Evolutionary conservation across 305 asterid species (phyloP).

Genomic region (Andrographis paniculata): DNA sequence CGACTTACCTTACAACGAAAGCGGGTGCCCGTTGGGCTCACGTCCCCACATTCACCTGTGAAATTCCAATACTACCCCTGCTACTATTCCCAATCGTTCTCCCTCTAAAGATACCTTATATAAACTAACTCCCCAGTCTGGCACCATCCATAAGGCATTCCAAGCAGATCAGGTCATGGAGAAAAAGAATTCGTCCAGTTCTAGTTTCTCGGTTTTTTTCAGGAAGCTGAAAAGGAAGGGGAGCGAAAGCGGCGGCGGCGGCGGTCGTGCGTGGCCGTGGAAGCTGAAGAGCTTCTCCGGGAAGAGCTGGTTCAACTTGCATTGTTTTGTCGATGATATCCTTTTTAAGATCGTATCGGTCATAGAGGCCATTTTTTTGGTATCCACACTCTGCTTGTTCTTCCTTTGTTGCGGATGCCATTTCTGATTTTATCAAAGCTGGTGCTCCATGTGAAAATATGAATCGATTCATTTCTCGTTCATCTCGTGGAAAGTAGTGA

Average conservation of each 20-base stretch:
- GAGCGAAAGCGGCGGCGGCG: neutral
- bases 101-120: neutral
- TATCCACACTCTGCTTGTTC: conserved; percentile 38
- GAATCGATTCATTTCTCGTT: too few species aligned
- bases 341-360: conserved; percentile 37
- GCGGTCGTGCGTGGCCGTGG: conserved; percentile 4
- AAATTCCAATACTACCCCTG: neutral
- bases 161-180: neutral
- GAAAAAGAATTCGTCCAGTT: neutral
- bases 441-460: too few species aligned
- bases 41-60: neutral
- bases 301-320: conserved; percentile 1
- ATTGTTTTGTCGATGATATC: conserved; percentile 26
- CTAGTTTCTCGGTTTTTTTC: conserved; percentile 7
- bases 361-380: conserved; percentile 31
- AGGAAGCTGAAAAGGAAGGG: neutral
- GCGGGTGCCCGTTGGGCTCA: neutral
- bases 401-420: conserved; percentile 37
- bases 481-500: too few species aligned
- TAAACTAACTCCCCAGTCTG: too few species aligned
- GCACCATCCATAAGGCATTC: too few species aligned
- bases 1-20: neutral
- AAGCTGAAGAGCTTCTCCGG: neutral
- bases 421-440: conserved; percentile 20
- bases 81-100: neutral